Evolutionary conservation across 108 stramenopile genomes (phyloP).

Genomic region (Cyclotella distinguenda): DNA sequence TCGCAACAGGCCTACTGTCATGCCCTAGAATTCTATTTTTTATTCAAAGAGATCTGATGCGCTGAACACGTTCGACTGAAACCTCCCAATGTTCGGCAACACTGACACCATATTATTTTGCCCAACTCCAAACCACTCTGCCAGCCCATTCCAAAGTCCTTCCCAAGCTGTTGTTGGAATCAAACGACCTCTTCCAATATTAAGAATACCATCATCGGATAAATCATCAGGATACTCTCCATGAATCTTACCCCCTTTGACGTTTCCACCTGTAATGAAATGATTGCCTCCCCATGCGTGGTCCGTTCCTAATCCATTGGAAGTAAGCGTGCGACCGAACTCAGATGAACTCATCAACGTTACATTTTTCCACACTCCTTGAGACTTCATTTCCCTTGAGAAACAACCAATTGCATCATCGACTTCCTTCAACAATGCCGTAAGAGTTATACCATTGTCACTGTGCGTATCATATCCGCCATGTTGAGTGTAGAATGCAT

Average conservation of each 20-base stretch:
- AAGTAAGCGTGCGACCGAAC: slow-evolving; percentile 40
- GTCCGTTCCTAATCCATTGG: slow-evolving; percentile 50
- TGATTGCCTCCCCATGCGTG: slow-evolving; percentile 46
- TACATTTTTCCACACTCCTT: slow-evolving; percentile 40
- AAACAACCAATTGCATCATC: slow-evolving; percentile 43
- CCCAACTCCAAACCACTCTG: slow-evolving; percentile 42
- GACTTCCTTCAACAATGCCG: slow-evolving; percentile 13
- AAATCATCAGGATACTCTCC: slow-evolving; percentile 63
- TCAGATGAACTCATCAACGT: slow-evolving; percentile 24
- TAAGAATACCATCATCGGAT: slow-evolving; percentile 20
- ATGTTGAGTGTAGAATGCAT: slow-evolving; percentile 25
- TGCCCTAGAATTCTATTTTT: too few species aligned
- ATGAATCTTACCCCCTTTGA: slow-evolving; percentile 51
- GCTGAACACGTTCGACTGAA: slow-evolving; percentile 6
- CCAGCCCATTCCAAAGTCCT: slow-evolving; percentile 48
- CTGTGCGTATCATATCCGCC: slow-evolving; percentile 43
- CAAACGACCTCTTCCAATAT: slow-evolving; percentile 52
- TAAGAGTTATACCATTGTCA: slow-evolving; percentile 19
- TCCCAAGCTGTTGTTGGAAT: slow-evolving; percentile 79
- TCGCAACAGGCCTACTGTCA: too few species aligned
- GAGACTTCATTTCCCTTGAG: slow-evolving; percentile 27
- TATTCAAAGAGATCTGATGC: slow-evolving; percentile 1
- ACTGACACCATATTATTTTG: slow-evolving; percentile 17
- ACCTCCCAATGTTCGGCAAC: slow-evolving; percentile 41
- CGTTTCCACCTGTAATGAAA: slow-evolving; percentile 46